Conservation (phyloP, 371 early-diverging fungal species). For the Coemansia sp. region DNA sequence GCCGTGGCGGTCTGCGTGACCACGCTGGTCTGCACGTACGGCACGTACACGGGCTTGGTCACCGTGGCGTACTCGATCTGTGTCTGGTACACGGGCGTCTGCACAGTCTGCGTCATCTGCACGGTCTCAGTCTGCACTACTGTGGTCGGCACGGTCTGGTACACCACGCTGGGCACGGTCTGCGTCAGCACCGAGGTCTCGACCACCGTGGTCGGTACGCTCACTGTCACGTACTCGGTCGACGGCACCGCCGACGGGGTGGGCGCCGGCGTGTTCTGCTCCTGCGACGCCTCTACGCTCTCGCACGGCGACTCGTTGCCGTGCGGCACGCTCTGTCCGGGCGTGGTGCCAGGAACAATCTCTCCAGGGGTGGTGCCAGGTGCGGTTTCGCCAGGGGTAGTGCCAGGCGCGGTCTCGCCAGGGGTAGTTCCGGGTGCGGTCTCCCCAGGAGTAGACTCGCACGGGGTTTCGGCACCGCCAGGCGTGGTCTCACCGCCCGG, state of each 20-base stretch:
- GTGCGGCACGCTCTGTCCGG: neutral
- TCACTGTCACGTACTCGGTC: slow-evolving; percentile 18
- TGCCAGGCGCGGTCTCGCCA: slow-evolving; percentile 1
- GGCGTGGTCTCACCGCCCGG: slow-evolving; percentile 12
- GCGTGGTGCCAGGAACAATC: neutral
- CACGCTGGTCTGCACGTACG: slow-evolving; percentile 45
- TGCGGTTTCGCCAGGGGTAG: slow-evolving; percentile 6
- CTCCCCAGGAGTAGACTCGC: slow-evolving; percentile 8
- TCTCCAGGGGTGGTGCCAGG: neutral
- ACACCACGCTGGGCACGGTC: slow-evolving; percentile 30
- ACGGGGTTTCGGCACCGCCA: slow-evolving; percentile 1
- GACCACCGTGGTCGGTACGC: slow-evolving; percentile 26
- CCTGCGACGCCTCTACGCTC: slow-evolving; percentile 14
- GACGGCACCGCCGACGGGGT: neutral
- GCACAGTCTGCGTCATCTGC: slow-evolving; percentile 24
- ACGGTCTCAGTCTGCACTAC: slow-evolving; percentile 21
- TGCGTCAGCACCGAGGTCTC: slow-evolving; percentile 28
- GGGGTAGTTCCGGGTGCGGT: slow-evolving; percentile 4
- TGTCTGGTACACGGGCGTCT: slow-evolving; percentile 27
- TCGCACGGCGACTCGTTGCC: slow-evolving; percentile 15
- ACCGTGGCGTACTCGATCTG: slow-evolving; percentile 37
- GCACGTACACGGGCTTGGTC: slow-evolving; percentile 47
- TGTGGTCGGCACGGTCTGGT: slow-evolving; percentile 35
- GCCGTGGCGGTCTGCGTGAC: slow-evolving; percentile 29
- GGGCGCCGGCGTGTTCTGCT: slow-evolving; percentile 6